phyloP scores from a whole-genome alignment of 495 filamentous ascomycete species.

The Amphirosellinia nigrospora region DNA sequence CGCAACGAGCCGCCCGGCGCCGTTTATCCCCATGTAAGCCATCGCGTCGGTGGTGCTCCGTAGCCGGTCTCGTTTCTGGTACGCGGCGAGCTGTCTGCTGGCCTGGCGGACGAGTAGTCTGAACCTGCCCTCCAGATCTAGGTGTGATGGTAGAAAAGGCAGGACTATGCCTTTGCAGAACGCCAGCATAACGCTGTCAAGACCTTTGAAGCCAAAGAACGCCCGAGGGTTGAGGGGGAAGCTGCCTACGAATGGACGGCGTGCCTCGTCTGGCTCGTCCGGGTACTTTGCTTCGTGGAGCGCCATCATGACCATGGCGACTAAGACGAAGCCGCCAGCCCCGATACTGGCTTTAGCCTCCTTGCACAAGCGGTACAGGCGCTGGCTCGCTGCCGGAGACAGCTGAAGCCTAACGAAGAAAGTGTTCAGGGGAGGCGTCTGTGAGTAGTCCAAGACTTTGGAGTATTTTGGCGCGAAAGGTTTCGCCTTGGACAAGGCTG shows the following conservation, averaged over 20 bases:
- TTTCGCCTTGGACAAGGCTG: background rate
- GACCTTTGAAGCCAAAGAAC: slow-evolving; percentile 15
- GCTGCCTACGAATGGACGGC: slow-evolving; percentile 19
- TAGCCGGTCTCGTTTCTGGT: slow-evolving; percentile 21
- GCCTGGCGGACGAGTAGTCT: slow-evolving; percentile 22
- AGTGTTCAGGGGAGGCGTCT: slow-evolving; percentile 23
- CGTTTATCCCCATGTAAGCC: slow-evolving; percentile 22
- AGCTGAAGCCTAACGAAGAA: slow-evolving; percentile 17
- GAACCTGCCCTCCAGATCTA: slow-evolving; percentile 23
- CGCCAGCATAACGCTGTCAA: slow-evolving; percentile 23
- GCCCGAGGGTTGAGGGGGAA: slow-evolving; percentile 23
- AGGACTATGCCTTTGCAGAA: slow-evolving; percentile 14
- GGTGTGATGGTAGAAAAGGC: slow-evolving; percentile 22
- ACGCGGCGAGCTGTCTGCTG: slow-evolving; percentile 19
- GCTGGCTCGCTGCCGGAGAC: slow-evolving; percentile 15
- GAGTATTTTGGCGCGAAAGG: slow-evolving; percentile 14
- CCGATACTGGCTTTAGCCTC: slow-evolving; percentile 23
- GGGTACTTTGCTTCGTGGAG: slow-evolving; percentile 17
- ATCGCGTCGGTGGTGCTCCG: background rate
- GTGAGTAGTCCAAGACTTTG: slow-evolving; percentile 16
- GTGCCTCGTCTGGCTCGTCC: slow-evolving; percentile 14
- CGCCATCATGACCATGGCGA: slow-evolving; percentile 27
- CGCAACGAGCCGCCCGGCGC: slow-evolving; percentile 21
- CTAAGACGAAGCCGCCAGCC: slow-evolving; percentile 20
- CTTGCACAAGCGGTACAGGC: slow-evolving; percentile 17